Base-by-base conservation (phyloP, 1,139 yeast genomes). In the Diutina sp. region DNA sequence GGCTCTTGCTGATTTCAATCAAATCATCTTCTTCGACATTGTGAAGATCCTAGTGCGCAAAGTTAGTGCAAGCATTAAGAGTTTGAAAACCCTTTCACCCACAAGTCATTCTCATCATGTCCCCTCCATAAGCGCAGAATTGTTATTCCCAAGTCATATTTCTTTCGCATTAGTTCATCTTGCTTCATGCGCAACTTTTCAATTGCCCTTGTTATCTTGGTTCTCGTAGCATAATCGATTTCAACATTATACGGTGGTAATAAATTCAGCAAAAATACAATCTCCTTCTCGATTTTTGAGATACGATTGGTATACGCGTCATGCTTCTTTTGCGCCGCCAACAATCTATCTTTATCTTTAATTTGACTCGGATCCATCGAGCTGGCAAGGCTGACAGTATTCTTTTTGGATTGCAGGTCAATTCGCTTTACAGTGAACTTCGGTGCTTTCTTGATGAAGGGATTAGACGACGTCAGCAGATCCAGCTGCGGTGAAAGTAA, bases 181-280 rank as follows among this genome's bases (percentile, higher is more conserved):
- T 70, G 73, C 60, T 72, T 74, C 67, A 65, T 68, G 29, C 64
- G 63, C 60, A 76, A 68, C 63, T 74, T 76, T 53, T 72, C 77
- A 47, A 76, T 74, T n/a, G 79, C 79, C 55, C 66, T 69, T 30
- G 69, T 67, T 48, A 76, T 76, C 62, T 76, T 76, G 44, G 66
- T 67, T 55, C 80, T 63, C 5, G 80, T 76, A 14, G 70, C 68
- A 58, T 74, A 76, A 61, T 76, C 80, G 32, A 76, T 67, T 58
- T 76, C 79, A 50, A 75, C 78, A 59, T 75, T 76, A 61, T 69
- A 73, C 1, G 80, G 80, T 3, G 80, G 80, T 53, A 76, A 70
- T 50, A 76, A 67, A 56, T 70, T 72, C 38, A 68, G 62, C 59
- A 76, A 69, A 58, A 75, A 76, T 25, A 64, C 65, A 46, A 76